Conservation (phyloP, 352 stramenopile genomes). For the Phytophthora europaea region DNA sequence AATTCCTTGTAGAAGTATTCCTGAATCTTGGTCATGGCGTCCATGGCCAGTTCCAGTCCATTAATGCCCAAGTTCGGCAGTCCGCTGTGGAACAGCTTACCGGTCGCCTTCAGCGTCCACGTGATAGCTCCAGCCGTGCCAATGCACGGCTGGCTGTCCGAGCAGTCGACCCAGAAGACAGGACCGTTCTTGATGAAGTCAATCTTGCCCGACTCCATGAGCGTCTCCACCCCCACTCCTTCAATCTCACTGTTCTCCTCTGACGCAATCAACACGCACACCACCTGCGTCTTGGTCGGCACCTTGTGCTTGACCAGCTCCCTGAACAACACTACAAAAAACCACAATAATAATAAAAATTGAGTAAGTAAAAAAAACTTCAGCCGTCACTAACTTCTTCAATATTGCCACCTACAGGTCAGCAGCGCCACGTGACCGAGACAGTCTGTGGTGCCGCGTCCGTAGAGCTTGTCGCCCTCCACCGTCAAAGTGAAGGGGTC, state of each 20-base stretch:
- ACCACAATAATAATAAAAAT: constrained; percentile 8
- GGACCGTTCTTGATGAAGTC: constrained; percentile 94
- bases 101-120: constrained; percentile 92
- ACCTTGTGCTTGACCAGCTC: constrained; percentile 84
- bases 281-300: constrained; percentile 77
- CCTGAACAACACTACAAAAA: constrained; percentile 59
- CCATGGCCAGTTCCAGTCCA: constrained; percentile 89
- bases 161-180: constrained; percentile 94
- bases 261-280: constrained; percentile 93
- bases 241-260: constrained; percentile 89
- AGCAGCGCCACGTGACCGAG: constrained; percentile 94
- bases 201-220: constrained; percentile 91
- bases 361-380: background rate
- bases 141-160: constrained; percentile 94
- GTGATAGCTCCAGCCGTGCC: constrained; percentile 89
- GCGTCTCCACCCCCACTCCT: constrained; percentile 90
- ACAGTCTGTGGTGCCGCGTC: constrained; percentile 94
- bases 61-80: constrained; percentile 93
- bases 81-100: constrained; percentile 94
- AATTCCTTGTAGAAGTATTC: constrained; percentile 93
- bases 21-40: constrained; percentile 88
- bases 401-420: constrained; percentile 58
- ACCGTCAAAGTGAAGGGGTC: constrained; percentile 91
- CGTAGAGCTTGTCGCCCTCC: constrained; percentile 94
- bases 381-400: background rate